Percentiles rank a stretch among this genome's conserved stretches.
phyloP scores from a whole-genome alignment of 768 basidiomycete species.

The Tylopilus rubrobrunneus region DNA sequence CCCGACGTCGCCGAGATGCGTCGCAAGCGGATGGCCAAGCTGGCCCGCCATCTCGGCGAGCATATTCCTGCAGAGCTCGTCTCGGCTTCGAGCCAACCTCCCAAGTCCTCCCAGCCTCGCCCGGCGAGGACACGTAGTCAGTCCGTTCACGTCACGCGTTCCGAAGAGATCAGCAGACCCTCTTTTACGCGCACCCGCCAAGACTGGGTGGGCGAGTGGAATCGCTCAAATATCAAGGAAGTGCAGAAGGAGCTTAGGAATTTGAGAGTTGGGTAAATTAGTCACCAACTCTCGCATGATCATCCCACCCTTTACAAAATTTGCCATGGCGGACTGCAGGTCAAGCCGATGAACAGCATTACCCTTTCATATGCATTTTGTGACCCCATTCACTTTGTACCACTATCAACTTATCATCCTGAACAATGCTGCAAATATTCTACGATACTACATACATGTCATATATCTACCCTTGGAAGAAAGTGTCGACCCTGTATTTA shows the following conservation, averaged over 20 bases:
- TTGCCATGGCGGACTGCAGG: constrained; percentile 16
- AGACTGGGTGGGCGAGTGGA: constrained; percentile 41
- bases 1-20: constrained; percentile 33
- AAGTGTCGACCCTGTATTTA: constrained; percentile 1
- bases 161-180: not conserved
- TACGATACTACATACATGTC: not conserved
- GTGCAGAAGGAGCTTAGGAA: constrained; percentile 37
- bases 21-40: constrained; percentile 53
- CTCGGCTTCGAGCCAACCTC: constrained; percentile 20
- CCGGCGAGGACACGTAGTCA: constrained; percentile 9
- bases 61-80: constrained; percentile 56
- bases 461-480: not conserved
- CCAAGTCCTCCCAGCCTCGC: not conserved
- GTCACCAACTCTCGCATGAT: not conserved
- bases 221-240: constrained; percentile 35
- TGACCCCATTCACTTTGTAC: constrained; percentile 9
- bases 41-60: constrained; percentile 55
- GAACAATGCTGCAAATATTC: constrained; percentile 1
- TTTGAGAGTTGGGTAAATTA: constrained; percentile 17
- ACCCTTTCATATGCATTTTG: not conserved
- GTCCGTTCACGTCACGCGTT: constrained; percentile 11
- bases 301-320: not conserved
- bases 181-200: not conserved
- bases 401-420: constrained; percentile 1
- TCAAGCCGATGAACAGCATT: not conserved